A percentile compares a stretch with the other conserved stretches of the same genome.
These are phyloP conservation scores for Aspergillus eucalypticola DNA, from an alignment of 2,329 filamentous ascomycete species.

Conservation along the genomic window DNA sequence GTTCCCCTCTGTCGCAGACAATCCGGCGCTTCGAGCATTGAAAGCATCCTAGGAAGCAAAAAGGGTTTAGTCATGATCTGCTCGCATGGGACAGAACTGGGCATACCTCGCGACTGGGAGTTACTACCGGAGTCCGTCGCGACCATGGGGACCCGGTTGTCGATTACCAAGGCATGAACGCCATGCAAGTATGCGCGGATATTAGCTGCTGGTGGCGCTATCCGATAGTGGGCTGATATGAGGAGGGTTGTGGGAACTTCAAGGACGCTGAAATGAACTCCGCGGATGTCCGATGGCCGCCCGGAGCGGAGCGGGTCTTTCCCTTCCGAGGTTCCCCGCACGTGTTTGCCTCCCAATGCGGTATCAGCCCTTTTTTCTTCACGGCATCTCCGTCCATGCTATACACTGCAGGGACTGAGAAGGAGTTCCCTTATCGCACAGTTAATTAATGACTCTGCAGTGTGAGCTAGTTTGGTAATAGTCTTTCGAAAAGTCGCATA, in stretches of 20 bases:
- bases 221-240: background rate
- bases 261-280: background rate
- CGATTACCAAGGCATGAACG: background rate
- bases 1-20: constrained; percentile 36
- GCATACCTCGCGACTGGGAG: constrained; percentile 7
- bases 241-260: background rate
- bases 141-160: background rate
- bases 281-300: background rate
- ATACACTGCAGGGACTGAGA: background rate
- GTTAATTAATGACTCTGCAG: too few species aligned
- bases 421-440: background rate
- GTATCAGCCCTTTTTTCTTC: background rate
- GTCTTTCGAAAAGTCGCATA: background rate
- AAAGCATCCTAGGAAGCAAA: constrained; percentile 31
- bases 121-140: background rate
- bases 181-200: background rate
- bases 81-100: background rate
- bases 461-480: too few species aligned
- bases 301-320: background rate
- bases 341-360: background rate
- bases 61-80: background rate
- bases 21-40: constrained; percentile 41
- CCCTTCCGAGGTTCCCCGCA: background rate
- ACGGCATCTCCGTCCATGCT: background rate
- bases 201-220: background rate